Evolutionary conservation across 345 rosid genomes (phyloP).

Genomic region (Arabidopsis suecica): DNA sequence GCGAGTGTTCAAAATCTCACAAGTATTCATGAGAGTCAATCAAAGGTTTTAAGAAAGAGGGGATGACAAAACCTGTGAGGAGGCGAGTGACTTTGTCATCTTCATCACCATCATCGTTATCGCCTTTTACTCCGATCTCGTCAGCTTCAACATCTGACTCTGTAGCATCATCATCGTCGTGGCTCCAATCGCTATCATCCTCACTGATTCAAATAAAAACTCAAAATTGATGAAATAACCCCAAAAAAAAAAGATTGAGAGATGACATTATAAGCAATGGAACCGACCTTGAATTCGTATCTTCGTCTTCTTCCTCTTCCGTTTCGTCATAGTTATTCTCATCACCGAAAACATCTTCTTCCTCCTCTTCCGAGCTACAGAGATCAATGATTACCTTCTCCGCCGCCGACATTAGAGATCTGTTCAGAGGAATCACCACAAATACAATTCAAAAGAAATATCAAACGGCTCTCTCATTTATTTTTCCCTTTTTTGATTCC

Average conservation of each 20-base stretch:
- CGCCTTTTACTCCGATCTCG: background rate
- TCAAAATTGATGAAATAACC: background rate
- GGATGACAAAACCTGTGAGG: slow-evolving; percentile 48
- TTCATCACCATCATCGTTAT: background rate
- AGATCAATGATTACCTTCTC: slow-evolving; percentile 34
- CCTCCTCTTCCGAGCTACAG: slow-evolving; percentile 45
- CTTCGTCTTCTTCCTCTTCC: slow-evolving; percentile 28
- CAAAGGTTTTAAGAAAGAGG: too few species aligned
- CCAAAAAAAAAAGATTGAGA: background rate
- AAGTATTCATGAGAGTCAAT: background rate
- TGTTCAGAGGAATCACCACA: slow-evolving; percentile 1
- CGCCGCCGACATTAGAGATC: slow-evolving; percentile 8
- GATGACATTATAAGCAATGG: background rate
- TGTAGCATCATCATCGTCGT: slow-evolving; percentile 22
- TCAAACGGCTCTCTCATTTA: slow-evolving; percentile 24
- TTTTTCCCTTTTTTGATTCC: background rate
- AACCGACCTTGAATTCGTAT: slow-evolving; percentile 27
- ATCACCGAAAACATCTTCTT: slow-evolving; percentile 22
- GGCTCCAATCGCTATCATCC: slow-evolving; percentile 35
- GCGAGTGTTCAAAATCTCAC: slow-evolving; percentile 9
- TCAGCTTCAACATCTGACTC: slow-evolving; percentile 36
- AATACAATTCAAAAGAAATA: slow-evolving; percentile 2
- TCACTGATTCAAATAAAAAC: slow-evolving; percentile 28
- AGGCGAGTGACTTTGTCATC: slow-evolving; percentile 44
- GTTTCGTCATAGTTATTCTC: slow-evolving; percentile 25